These are phyloP conservation scores for Eutrema japonicum DNA, from an alignment of 345 rosid genomes.

Conservation along the genomic window DNA sequence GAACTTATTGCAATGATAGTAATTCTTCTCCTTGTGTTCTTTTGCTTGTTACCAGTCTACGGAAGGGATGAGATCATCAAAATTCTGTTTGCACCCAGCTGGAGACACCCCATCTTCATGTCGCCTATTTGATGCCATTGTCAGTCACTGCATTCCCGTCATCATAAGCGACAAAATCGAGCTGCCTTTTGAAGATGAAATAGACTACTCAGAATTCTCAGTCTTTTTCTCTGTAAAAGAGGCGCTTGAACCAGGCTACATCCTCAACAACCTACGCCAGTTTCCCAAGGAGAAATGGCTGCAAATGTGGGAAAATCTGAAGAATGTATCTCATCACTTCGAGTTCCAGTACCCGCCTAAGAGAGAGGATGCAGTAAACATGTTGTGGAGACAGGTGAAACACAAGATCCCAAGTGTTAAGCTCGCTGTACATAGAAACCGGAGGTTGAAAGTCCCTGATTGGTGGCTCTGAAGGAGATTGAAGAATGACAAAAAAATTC, in stretches of 20 bases:
- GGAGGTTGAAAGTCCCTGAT: constrained; percentile 79
- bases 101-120: constrained; percentile 97
- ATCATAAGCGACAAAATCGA: constrained; percentile 82
- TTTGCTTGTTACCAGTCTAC: constrained; percentile 55
- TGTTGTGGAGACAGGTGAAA: constrained; percentile 91
- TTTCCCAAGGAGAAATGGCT: constrained; percentile 77
- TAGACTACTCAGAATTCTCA: constrained; percentile 77
- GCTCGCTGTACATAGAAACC: constrained; percentile 73
- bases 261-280: constrained; percentile 67
- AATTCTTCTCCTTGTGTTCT: not conserved
- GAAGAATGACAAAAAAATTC: constrained; percentile 19
- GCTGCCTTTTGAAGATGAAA: constrained; percentile 84
- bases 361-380: constrained; percentile 76
- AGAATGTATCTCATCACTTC: constrained; percentile 72
- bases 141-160: constrained; percentile 86
- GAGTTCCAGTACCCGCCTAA: constrained; percentile 80
- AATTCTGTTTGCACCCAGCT: constrained; percentile 86
- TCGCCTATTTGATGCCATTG: constrained; percentile 84
- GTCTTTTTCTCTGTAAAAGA: constrained; percentile 75
- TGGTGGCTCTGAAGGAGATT: constrained; percentile 70
- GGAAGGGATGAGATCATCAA: constrained; percentile 84
- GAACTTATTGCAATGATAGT: constrained; percentile 12
- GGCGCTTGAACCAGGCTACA: constrained; percentile 67
- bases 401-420: constrained; percentile 67
- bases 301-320: constrained; percentile 72